Evolutionary conservation across 2,329 filamentous ascomycete genomes (phyloP).

Genomic region (Claviceps purpurea): DNA sequence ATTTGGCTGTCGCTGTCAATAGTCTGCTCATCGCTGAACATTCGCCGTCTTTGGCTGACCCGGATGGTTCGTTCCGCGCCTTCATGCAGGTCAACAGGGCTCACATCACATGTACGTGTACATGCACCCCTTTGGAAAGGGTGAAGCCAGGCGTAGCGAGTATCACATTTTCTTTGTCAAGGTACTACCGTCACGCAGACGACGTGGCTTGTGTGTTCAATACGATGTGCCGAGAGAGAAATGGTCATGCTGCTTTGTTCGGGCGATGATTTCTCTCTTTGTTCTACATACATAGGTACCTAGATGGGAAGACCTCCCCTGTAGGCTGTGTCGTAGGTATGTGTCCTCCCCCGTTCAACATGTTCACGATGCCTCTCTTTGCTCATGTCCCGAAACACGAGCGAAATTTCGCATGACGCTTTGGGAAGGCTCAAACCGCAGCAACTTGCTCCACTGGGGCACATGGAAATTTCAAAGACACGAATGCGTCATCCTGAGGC

Average conservation of each 20-base stretch:
- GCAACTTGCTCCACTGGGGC: not conserved
- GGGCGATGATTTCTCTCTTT: not conserved
- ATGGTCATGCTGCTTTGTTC: not conserved
- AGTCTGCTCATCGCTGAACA: no score
- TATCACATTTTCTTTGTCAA: no score
- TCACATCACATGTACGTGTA: no score
- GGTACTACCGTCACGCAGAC: no score
- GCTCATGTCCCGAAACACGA: not conserved
- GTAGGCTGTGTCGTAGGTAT: no score
- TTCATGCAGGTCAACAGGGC: no score
- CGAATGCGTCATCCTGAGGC: not conserved
- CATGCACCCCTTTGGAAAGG: no score
- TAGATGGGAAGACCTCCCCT: not conserved
- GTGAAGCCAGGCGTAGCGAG: no score
- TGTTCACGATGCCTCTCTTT: not conserved
- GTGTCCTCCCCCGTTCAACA: not conserved
- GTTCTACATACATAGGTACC: not conserved
- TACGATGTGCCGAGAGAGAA: not conserved
- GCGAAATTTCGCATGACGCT: not conserved
- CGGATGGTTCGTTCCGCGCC: no score
- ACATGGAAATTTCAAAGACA: not conserved
- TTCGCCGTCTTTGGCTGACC: no score
- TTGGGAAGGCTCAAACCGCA: not conserved
- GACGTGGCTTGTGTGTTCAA: not conserved
- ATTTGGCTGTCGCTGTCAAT: no score